Conservation (phyloP, 768 basidiomycete species). For the Auriculariales sp. region DNA sequence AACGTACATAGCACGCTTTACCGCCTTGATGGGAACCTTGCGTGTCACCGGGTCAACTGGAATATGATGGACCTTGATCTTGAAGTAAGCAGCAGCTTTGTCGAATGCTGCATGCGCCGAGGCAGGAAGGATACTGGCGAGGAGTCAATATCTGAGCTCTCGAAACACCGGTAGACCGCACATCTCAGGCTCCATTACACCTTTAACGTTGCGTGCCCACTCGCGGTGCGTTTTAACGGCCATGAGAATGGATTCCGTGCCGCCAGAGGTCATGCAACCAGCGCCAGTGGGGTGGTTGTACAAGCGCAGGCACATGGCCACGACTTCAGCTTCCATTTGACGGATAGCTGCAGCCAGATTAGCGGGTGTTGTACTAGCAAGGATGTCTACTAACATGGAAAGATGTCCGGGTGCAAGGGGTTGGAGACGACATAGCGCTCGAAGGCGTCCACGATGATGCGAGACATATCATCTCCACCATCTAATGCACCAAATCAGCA, state of each 20-base stretch:
- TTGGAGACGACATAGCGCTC: conserved; percentile 74
- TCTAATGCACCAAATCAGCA: conserved; percentile 26
- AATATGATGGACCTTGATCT: conserved; percentile 78
- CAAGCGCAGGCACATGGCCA: conserved; percentile 72
- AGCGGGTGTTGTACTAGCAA: background rate
- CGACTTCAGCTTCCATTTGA: conserved; percentile 96
- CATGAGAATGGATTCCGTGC: conserved; percentile 95
- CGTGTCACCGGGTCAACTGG: conserved; percentile 69
- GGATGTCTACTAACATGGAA: conserved; percentile 31
- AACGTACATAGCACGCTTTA: conserved; percentile 77
- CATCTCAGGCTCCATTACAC: conserved; percentile 90
- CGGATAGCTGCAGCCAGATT: conserved; percentile 35
- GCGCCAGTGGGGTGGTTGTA: conserved; percentile 78
- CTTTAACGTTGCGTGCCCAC: conserved; percentile 75
- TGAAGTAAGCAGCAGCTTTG: conserved; percentile 80
- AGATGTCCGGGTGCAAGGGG: conserved; percentile 85
- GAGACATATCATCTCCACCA: conserved; percentile 69
- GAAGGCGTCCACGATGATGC: conserved; percentile 68
- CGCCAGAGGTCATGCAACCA: conserved; percentile 87
- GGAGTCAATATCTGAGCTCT: background rate
- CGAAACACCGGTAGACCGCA: conserved; percentile 19
- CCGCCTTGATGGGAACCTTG: conserved; percentile 58
- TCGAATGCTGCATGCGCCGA: conserved; percentile 92
- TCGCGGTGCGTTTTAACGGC: conserved; percentile 88
- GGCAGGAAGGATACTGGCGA: conserved; percentile 59